phyloP scores from a whole-genome alignment of 768 basidiomycete genomes.

The Lentinula detonsa region DNA sequence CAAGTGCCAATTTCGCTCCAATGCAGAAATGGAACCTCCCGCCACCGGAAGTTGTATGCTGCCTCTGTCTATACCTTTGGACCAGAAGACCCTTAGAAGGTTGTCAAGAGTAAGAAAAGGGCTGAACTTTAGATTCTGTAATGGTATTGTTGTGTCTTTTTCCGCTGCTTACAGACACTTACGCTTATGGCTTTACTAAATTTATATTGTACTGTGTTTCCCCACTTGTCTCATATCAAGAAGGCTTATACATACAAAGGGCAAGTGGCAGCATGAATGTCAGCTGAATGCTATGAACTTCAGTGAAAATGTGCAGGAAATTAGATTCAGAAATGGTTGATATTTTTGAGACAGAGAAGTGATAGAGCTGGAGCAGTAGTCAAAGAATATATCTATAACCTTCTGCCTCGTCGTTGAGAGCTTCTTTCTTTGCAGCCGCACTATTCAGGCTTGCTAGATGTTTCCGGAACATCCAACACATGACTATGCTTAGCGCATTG shows the following conservation, averaged over 20 bases:
- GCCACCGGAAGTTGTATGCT: not conserved
- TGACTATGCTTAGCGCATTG: slow-evolving; percentile 41
- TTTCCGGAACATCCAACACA: slow-evolving; percentile 44
- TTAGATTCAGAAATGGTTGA: too few relatives aligned
- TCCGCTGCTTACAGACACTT: not conserved
- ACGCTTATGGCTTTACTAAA: not conserved
- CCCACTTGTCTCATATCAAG: too few relatives aligned
- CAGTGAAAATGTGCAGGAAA: too few relatives aligned
- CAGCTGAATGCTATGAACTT: too few relatives aligned
- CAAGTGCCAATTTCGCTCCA: not conserved
- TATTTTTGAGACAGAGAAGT: too few relatives aligned
- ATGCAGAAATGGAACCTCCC: slow-evolving; percentile 2
- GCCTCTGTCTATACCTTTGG: slow-evolving; percentile 5
- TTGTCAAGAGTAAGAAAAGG: slow-evolving; percentile 42
- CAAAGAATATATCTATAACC: slow-evolving; percentile 45
- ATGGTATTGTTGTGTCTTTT: not conserved
- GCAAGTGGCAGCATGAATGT: too few relatives aligned
- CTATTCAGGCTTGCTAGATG: slow-evolving; percentile 37
- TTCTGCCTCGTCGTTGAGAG: slow-evolving; percentile 22
- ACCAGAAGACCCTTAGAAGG: slow-evolving; percentile 26
- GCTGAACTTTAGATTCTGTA: slow-evolving; percentile 22
- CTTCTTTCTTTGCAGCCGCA: slow-evolving; percentile 31
- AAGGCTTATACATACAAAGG: too few relatives aligned
- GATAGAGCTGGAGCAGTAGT: not conserved
- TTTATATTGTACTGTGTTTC: not conserved